These are phyloP conservation scores for Sarocladium strictum DNA, from an alignment of 2,329 filamentous ascomycete genomes.

Conservation along the genomic window DNA sequence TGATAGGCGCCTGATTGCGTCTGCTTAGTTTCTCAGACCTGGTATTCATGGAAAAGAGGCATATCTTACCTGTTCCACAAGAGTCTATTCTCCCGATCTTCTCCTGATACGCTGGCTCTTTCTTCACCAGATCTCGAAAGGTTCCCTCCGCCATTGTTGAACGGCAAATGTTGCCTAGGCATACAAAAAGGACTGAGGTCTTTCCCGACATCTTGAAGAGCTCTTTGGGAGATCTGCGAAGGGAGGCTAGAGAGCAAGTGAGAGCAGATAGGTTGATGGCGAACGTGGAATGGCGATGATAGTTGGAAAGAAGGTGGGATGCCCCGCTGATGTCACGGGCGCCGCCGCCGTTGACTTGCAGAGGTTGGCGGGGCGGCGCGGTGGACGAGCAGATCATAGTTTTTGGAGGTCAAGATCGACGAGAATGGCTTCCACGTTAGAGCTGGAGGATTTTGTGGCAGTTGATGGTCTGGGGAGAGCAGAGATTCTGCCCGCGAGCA, in stretches of 20 bases:
- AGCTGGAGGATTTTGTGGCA: background rate
- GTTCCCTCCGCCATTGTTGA: conserved; percentile 96
- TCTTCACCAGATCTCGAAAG: conserved; percentile 65
- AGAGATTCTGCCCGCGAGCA: too few relatives aligned
- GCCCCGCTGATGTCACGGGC: conserved; percentile 3
- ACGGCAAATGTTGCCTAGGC: conserved; percentile 90
- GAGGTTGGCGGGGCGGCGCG: background rate
- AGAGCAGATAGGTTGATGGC: too few relatives aligned
- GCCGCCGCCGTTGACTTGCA: background rate
- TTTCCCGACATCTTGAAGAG: conserved; percentile 28
- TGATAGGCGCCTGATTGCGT: conserved; percentile 66
- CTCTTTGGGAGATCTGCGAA: background rate
- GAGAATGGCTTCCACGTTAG: background rate
- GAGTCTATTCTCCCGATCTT: conserved; percentile 70
- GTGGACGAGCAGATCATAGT: background rate
- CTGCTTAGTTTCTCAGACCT: background rate
- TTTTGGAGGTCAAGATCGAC: background rate
- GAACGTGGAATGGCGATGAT: background rate
- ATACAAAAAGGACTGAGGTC: conserved; percentile 84
- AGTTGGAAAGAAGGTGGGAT: background rate
- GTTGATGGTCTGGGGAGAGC: background rate
- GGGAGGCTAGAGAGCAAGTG: too few relatives aligned
- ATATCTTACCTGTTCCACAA: conserved; percentile 64
- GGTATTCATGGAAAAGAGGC: too few relatives aligned
- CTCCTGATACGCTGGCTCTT: conserved; percentile 47